These are phyloP conservation scores for Baeospora myosura DNA, from an alignment of 1,284 basidiomycete species.

Conservation along the genomic window DNA sequence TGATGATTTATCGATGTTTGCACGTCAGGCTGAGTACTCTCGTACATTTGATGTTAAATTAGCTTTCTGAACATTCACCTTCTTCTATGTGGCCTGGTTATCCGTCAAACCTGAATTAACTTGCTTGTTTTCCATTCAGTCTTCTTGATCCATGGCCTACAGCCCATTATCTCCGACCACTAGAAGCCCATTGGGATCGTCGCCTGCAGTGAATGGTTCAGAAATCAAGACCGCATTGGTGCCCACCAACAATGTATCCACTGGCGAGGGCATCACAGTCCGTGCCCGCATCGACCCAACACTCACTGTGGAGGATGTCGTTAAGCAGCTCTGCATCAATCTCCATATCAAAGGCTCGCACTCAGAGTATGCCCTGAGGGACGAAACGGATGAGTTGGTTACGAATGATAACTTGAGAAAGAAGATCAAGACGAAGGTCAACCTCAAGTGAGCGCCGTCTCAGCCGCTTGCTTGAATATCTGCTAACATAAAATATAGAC, in stretches of 20 bases:
- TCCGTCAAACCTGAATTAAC: not conserved
- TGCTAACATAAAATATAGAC: no score
- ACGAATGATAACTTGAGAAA: slow-evolving; percentile 82
- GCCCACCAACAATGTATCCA: slow-evolving; percentile 76
- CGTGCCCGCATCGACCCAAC: slow-evolving; percentile 76
- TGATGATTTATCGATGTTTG: slow-evolving; percentile 39
- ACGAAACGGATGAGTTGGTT: slow-evolving; percentile 84
- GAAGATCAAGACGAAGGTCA: slow-evolving; percentile 74
- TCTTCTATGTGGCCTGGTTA: not conserved
- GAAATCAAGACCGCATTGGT: slow-evolving; percentile 41
- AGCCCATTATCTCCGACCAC: not conserved
- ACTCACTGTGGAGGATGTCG: slow-evolving; percentile 71
- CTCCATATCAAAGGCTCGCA: slow-evolving; percentile 80
- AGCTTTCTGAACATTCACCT: slow-evolving; percentile 21
- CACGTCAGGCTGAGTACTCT: slow-evolving; percentile 44
- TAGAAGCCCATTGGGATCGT: slow-evolving; percentile 14
- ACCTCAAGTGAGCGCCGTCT: slow-evolving; percentile 70
- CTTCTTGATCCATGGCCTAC: not conserved
- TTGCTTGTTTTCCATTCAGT: not conserved
- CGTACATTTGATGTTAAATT: slow-evolving; percentile 23
- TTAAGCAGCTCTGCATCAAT: slow-evolving; percentile 72
- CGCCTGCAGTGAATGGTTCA: slow-evolving; percentile 34
- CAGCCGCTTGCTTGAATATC: no score
- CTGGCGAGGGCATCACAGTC: slow-evolving; percentile 63
- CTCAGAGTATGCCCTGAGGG: slow-evolving; percentile 77